These are phyloP conservation scores for Hypoxylon sp. DNA, from an alignment of 2,329 filamentous ascomycete genomes.

Conservation along the genomic window DNA sequence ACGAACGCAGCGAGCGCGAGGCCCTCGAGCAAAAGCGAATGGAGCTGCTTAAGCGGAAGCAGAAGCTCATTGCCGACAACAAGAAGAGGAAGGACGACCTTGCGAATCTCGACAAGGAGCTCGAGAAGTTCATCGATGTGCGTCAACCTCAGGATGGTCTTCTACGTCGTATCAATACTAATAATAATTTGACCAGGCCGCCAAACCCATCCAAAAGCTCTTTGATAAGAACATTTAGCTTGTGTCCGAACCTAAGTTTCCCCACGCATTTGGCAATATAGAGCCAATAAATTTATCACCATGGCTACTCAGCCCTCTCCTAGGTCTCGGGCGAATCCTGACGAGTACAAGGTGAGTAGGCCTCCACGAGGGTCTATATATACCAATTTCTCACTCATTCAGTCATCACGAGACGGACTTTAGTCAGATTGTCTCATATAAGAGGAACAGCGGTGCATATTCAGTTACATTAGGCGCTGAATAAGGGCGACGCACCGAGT, in stretches of 20 bases:
- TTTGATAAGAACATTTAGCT: slow-evolving; percentile 75
- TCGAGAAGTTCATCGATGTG: slow-evolving; percentile 95
- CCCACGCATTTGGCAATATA: background rate
- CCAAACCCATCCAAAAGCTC: slow-evolving; percentile 88
- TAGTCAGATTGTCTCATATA: background rate
- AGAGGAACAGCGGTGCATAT: background rate
- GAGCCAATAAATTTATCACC: background rate
- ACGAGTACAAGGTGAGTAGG: slow-evolving; percentile 1
- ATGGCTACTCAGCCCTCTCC: background rate
- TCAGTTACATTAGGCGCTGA: background rate
- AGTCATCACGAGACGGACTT: background rate
- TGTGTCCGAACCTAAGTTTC: background rate
- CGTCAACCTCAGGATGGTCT: slow-evolving; percentile 55
- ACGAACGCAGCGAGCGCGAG: slow-evolving; percentile 88
- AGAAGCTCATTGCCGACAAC: slow-evolving; percentile 78
- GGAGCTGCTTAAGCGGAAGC: slow-evolving; percentile 77
- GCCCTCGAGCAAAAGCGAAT: slow-evolving; percentile 87
- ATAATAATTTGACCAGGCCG: slow-evolving; percentile 69
- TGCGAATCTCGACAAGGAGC: slow-evolving; percentile 88
- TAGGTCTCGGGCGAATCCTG: background rate
- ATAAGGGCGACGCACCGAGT: background rate
- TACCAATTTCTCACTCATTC: slow-evolving; percentile 3
- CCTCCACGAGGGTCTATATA: background rate
- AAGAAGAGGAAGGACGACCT: slow-evolving; percentile 95
- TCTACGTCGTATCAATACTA: slow-evolving; percentile 43